A percentile compares a stretch with the other conserved stretches of the same genome.
Conservation (phyloP, 768 basidiomycete species). For the Mycena epipterygia region DNA sequence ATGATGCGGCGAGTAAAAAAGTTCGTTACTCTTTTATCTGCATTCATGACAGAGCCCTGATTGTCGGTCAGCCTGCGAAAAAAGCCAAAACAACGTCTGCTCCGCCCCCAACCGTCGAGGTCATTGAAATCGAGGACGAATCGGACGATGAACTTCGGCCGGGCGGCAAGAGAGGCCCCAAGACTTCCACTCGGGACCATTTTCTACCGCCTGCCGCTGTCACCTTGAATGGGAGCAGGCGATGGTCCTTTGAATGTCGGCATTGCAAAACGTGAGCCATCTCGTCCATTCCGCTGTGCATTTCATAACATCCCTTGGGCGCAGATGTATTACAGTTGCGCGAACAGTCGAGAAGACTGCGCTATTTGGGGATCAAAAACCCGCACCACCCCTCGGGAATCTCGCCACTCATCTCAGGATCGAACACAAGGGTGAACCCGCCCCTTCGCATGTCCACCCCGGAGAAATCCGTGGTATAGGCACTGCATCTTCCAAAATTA, state of each 20-base stretch:
- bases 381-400: not conserved
- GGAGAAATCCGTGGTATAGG: not conserved
- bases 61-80: not conserved
- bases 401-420: not conserved
- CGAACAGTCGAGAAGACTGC: not conserved
- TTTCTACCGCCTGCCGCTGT: not conserved
- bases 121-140: slow-evolving; percentile 3
- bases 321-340: not conserved
- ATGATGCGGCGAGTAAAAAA: not conserved
- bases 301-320: not conserved
- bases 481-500: slow-evolving; percentile 2
- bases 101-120: not conserved
- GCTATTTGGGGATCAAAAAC: slow-evolving; percentile 1
- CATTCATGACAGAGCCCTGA: not conserved
- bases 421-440: not conserved
- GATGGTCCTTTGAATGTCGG: slow-evolving; percentile 14
- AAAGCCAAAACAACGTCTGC: not conserved
- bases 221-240: not conserved
- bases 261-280: not conserved
- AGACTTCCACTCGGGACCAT: not conserved
- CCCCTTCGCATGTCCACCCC: not conserved
- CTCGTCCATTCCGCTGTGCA: not conserved
- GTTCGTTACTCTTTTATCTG: not conserved
- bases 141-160: not conserved
- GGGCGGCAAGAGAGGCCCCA: not conserved